These are phyloP conservation scores for Lachnellula arida DNA, from an alignment of 2,329 filamentous ascomycete species.

Conservation along the genomic window DNA sequence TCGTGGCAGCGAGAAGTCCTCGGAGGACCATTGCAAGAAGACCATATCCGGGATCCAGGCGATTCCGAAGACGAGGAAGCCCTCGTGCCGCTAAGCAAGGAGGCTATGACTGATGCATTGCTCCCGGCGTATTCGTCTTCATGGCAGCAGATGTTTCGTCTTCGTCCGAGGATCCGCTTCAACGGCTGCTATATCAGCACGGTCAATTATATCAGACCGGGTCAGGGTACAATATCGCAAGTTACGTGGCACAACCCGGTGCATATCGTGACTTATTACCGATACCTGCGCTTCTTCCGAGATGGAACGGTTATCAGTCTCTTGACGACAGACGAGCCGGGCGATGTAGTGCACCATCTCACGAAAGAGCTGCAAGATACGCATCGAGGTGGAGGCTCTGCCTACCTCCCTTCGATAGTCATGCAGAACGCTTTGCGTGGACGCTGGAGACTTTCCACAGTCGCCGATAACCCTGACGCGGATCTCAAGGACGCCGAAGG, in stretches of 20 bases:
- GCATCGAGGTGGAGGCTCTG: constrained; percentile 20
- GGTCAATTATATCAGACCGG: constrained; percentile 87
- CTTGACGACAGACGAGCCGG: constrained; percentile 73
- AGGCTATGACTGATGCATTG: constrained; percentile 27
- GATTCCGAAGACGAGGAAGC: constrained; percentile 7
- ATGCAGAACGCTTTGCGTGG: constrained; percentile 66
- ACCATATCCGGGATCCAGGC: not conserved
- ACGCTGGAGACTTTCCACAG: constrained; percentile 54
- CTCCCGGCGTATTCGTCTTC: constrained; percentile 44
- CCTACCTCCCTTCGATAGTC: constrained; percentile 45
- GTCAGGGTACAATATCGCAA: constrained; percentile 65
- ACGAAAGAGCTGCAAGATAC: constrained; percentile 60
- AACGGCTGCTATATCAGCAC: constrained; percentile 96
- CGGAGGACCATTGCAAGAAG: constrained; percentile 47
- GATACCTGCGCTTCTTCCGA: constrained; percentile 91
- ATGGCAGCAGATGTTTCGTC: constrained; percentile 70
- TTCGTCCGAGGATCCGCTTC: constrained; percentile 82
- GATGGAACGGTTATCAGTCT: constrained; percentile 81
- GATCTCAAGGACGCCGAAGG: constrained; percentile 49
- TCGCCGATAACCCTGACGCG: constrained; percentile 26
- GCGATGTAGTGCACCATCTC: constrained; percentile 82
- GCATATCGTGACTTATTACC: constrained; percentile 96
- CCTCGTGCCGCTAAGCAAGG: constrained; percentile 10
- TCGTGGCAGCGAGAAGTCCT: constrained; percentile 60
- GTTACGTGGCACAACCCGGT: constrained; percentile 77